Evolutionary conservation across 139 green algal genomes (phyloP).

Genomic region (Eudorina sp.): DNA sequence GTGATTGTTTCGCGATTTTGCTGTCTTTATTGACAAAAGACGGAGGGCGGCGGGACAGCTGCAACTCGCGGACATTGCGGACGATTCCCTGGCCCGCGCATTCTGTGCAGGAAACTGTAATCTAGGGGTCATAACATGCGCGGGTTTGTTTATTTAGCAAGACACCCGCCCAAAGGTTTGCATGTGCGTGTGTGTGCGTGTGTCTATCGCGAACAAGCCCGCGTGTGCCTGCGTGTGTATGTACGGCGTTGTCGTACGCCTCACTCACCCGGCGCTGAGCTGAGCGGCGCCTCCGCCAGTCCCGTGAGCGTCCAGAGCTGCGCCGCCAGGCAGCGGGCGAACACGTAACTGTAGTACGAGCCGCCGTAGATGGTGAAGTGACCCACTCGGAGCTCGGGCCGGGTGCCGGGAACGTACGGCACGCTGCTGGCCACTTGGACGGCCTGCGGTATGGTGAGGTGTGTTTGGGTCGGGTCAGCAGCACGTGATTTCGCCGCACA

Average conservation of each 20-base stretch:
- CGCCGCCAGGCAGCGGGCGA: conserved; percentile 78
- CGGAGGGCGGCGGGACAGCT: background rate
- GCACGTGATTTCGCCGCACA: too few species aligned
- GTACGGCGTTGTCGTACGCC: too few species aligned
- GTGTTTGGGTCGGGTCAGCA: background rate
- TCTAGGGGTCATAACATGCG: background rate
- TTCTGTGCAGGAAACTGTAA: too few species aligned
- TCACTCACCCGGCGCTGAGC: conserved; percentile 56
- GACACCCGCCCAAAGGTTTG: background rate
- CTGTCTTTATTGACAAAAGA: too few species aligned
- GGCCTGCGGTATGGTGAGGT: background rate
- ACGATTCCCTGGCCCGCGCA: too few species aligned
- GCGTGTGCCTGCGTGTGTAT: background rate
- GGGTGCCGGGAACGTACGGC: conserved; percentile 49
- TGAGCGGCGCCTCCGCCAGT: conserved; percentile 67
- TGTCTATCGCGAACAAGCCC: background rate
- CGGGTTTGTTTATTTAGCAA: background rate
- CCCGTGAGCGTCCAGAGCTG: conserved; percentile 70
- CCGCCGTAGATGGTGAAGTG: conserved; percentile 88
- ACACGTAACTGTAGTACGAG: conserved; percentile 90
- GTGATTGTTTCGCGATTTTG: too few species aligned
- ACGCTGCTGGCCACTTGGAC: conserved; percentile 50
- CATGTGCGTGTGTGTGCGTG: background rate
- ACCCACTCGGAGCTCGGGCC: conserved; percentile 73
- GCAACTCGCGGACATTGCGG: too few species aligned